Percentiles rank a stretch among this genome's conserved stretches.
phyloP scores from a whole-genome alignment of 805 yeast genomes.

The Ogataea angusta region DNA sequence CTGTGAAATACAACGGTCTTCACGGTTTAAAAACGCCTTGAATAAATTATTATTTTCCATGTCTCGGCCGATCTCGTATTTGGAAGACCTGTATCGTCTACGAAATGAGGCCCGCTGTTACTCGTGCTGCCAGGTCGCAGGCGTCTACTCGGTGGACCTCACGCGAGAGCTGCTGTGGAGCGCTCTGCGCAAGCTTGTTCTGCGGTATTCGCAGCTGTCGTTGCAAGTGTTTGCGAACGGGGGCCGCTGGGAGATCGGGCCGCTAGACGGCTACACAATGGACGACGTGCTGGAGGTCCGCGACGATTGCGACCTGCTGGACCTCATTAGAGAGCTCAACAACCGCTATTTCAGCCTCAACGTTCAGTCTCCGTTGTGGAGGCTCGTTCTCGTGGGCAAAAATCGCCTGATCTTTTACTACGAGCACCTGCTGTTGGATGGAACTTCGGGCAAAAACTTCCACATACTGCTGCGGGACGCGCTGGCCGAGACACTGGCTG shows the following conservation, averaged over 20 bases:
- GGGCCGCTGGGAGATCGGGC: background rate
- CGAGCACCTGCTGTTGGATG: slow-evolving; percentile 36
- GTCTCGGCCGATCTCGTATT: slow-evolving; percentile 5
- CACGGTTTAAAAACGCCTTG: slow-evolving; percentile 45
- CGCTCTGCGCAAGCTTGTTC: slow-evolving; percentile 14
- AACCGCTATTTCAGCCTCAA: slow-evolving; percentile 4
- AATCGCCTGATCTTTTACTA: slow-evolving; percentile 21
- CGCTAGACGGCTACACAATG: slow-evolving; percentile 8
- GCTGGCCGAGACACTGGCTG: slow-evolving; percentile 18
- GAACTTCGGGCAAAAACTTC: slow-evolving; percentile 32
- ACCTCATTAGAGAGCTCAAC: slow-evolving; percentile 6
- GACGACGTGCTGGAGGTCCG: slow-evolving; percentile 19
- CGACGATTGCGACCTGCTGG: slow-evolving; percentile 6
- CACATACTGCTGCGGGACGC: slow-evolving; percentile 21
- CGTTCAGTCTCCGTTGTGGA: slow-evolving; percentile 23
- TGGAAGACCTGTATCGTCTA: slow-evolving; percentile 12
- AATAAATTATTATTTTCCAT: background rate
- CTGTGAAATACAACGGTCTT: slow-evolving; percentile 50
- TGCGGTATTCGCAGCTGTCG: slow-evolving; percentile 19
- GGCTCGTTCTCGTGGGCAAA: slow-evolving; percentile 14
- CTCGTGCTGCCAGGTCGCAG: slow-evolving; percentile 14
- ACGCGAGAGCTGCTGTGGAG: slow-evolving; percentile 8
- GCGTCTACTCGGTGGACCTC: slow-evolving; percentile 13
- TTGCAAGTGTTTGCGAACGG: slow-evolving; percentile 8
- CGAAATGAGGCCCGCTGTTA: slow-evolving; percentile 2